phyloP scores from a whole-genome alignment of 2,329 filamentous ascomycete species.

The Phaeomoniella chlamydospora region DNA sequence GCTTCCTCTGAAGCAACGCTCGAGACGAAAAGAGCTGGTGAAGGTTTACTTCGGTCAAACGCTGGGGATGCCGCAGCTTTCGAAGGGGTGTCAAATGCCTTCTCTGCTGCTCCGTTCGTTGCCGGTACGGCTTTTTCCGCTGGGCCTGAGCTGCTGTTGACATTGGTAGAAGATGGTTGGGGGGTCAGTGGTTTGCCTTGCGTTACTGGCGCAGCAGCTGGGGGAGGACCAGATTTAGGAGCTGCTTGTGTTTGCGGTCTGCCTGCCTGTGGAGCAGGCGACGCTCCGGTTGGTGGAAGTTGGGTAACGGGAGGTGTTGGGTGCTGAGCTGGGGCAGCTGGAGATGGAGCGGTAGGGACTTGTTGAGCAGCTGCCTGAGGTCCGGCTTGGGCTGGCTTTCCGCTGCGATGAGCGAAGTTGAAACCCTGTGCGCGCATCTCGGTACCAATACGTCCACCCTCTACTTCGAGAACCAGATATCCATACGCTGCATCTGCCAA shows the following conservation, averaged over 20 bases:
- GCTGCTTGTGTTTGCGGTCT: conserved; percentile 22
- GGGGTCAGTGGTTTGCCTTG: conserved; percentile 36
- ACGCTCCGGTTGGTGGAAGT: conserved; percentile 19
- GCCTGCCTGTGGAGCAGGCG: conserved; percentile 24
- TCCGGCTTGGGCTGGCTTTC: conserved; percentile 40
- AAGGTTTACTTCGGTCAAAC: conserved; percentile 48
- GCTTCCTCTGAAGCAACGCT: conserved; percentile 74
- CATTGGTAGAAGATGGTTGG: conserved; percentile 22
- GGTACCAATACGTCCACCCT: conserved; percentile 88
- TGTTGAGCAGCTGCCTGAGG: conserved; percentile 8
- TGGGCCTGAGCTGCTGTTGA: conserved; percentile 12
- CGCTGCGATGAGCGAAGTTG: conserved; percentile 92
- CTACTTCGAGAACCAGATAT: conserved; percentile 86
- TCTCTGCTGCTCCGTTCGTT: conserved; percentile 36
- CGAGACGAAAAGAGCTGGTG: conserved; percentile 78
- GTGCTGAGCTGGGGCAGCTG: conserved; percentile 21
- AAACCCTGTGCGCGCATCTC: conserved; percentile 98
- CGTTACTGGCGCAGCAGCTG: conserved; percentile 24
- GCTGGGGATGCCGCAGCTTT: conserved; percentile 39
- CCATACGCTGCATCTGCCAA: conserved; percentile 92
- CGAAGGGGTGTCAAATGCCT: conserved; percentile 26
- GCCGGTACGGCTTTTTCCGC: conserved; percentile 24
- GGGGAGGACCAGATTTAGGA: conserved; percentile 22
- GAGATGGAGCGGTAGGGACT: conserved; percentile 15
- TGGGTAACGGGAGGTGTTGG: conserved; percentile 24